Percentiles rank a stretch among this genome's conserved stretches.
Conservation (phyloP, 306 rosid genomes). For the Psophocarpus tetragonolobus region DNA sequence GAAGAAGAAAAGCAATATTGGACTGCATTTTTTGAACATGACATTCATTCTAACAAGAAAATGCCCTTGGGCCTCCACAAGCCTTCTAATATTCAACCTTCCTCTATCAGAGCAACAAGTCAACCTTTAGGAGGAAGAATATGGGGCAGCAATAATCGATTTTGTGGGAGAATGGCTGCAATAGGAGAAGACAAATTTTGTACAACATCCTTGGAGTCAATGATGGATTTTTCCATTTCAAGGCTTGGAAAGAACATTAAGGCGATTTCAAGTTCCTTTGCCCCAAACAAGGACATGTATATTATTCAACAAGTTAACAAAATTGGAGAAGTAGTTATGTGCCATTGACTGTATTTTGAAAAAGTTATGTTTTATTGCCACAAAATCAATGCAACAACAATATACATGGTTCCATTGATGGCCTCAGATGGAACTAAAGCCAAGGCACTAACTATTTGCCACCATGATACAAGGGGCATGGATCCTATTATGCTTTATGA, state of each 20-base stretch:
- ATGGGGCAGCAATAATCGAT: not conserved
- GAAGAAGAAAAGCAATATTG: slow-evolving; percentile 22
- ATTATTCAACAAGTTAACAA: too few species aligned
- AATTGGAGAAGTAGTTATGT: too few species aligned
- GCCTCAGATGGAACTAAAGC: too few species aligned
- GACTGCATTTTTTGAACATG: slow-evolving; percentile 26
- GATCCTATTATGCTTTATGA: too few species aligned
- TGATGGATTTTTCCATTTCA: slow-evolving; percentile 11
- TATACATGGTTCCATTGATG: too few species aligned
- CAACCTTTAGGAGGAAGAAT: not conserved
- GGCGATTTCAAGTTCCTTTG: too few species aligned
- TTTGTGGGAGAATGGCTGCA: slow-evolving; percentile 8
- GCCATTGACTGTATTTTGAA: too few species aligned
- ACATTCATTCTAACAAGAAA: not conserved
- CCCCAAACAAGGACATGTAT: too few species aligned
- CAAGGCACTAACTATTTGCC: too few species aligned
- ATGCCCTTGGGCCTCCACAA: slow-evolving; percentile 17
- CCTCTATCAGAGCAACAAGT: not conserved
- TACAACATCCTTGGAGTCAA: not conserved
- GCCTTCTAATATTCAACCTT: not conserved
- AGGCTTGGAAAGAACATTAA: slow-evolving; percentile 13
- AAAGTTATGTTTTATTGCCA: too few species aligned
- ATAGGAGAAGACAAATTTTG: slow-evolving; percentile 24
- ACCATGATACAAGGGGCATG: too few species aligned
- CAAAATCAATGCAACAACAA: too few species aligned